Conservation (phyloP, 768 basidiomycete genomes). For the Tylopilus balloui region DNA sequence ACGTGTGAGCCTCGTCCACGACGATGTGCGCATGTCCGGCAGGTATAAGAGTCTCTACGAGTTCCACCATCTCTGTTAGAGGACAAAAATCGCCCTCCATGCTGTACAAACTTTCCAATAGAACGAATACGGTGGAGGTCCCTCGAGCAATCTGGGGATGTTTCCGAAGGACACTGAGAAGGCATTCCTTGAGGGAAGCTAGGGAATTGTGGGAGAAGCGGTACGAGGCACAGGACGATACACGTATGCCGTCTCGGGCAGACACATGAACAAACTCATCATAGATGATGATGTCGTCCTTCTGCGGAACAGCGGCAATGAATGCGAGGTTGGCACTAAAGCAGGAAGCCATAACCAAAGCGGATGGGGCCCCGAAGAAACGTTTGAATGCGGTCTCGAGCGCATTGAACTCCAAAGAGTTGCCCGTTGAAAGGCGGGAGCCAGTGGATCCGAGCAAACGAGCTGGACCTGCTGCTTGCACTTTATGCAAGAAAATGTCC, state of each 20-base stretch:
- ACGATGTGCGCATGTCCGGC: constrained; percentile 39
- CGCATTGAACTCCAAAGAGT: constrained; percentile 20
- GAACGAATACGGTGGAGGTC: constrained; percentile 39
- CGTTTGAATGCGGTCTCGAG: constrained; percentile 9
- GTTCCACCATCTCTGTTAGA: constrained; percentile 37
- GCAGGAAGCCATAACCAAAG: constrained; percentile 50
- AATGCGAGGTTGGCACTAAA: constrained; percentile 51
- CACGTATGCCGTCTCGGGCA: constrained; percentile 47
- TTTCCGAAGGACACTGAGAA: constrained; percentile 27
- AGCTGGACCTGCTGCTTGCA: constrained; percentile 14
- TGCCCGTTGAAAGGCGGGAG: constrained; percentile 45
- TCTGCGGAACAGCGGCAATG: constrained; percentile 42
- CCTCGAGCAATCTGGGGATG: constrained; percentile 23
- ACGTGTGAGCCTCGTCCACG: constrained; percentile 57
- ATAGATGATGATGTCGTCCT: constrained; percentile 44
- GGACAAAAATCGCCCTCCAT: constrained; percentile 59
- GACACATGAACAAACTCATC: constrained; percentile 53
- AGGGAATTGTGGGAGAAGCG: constrained; percentile 47
- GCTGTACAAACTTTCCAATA: constrained; percentile 53
- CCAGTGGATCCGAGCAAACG: constrained; percentile 45
- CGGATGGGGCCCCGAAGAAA: constrained; percentile 33
- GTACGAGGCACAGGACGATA: constrained; percentile 28
- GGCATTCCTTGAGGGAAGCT: constrained; percentile 25
- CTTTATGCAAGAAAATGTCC: constrained; percentile 31
- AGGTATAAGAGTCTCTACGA: constrained; percentile 37